These are phyloP conservation scores for Claviceps monticola DNA, from an alignment of 2,329 filamentous ascomycete genomes.

Conservation along the genomic window DNA sequence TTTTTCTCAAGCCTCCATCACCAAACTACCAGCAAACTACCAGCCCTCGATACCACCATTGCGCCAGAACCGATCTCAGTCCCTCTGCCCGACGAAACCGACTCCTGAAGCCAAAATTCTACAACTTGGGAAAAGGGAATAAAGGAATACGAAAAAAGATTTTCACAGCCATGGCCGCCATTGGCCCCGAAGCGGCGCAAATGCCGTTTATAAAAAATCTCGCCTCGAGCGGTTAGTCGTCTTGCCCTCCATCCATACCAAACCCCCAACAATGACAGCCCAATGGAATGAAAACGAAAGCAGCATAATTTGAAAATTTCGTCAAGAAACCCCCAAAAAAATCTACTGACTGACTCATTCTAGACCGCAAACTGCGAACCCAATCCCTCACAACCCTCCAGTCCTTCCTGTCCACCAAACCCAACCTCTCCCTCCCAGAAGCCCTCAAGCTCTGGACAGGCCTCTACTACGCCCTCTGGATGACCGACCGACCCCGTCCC, in stretches of 20 bases:
- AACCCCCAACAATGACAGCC: not conserved
- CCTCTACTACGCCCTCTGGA: slow-evolving; percentile 86
- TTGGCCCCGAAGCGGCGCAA: slow-evolving; percentile 23
- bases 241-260: too few species aligned
- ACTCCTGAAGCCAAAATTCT: too few species aligned
- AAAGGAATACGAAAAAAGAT: not conserved
- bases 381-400: slow-evolving; percentile 64
- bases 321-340: not conserved
- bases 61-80: not conserved
- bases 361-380: slow-evolving; percentile 67
- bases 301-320: too few species aligned
- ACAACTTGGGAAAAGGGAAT: not conserved
- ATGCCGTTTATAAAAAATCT: slow-evolving; percentile 73
- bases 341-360: not conserved
- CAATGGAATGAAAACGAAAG: not conserved
- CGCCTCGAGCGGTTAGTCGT: slow-evolving; percentile 62
- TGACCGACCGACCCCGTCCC: slow-evolving; percentile 77
- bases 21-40: not conserved
- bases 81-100: not conserved
- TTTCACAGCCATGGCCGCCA: not conserved
- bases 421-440: slow-evolving; percentile 50
- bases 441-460: slow-evolving; percentile 88
- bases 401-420: slow-evolving; percentile 56
- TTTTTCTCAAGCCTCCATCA: not conserved
- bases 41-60: not conserved